Evolutionary conservation across 768 basidiomycete species (phyloP), one percentile per base, ranked within the genome.

Genomic region (Xerocomellus dryophilus): DNA sequence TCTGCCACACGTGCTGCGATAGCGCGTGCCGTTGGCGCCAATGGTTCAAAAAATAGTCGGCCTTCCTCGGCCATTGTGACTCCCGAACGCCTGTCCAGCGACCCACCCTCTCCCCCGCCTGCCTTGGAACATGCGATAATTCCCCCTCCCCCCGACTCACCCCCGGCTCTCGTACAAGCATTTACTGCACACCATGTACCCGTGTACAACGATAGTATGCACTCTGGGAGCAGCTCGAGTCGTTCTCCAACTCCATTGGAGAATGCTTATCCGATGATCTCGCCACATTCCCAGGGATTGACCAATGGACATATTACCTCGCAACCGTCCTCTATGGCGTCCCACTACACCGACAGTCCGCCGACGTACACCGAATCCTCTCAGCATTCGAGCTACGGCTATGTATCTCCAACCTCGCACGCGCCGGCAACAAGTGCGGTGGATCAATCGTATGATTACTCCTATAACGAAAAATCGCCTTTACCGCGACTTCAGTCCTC

Each of bases 1-100:
- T 70, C 76, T 11, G 74, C 76, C 23, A 80, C 83, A 2, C 78
- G 86, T 38, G 79, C 81, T n/a, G 79, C 81, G 11, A 78, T 80
- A 47, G 75, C 77, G 32, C 78, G 80, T 48, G 73, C 73, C 29
- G 66, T 71, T 50, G 69, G 66, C 27, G 65, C 55, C 7, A 52
- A 47, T 34, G 61, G 65, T 8, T 21, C 60, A 52, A 69, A 65
- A 63, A 52, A 43, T 14, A 50, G 54, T 58, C 70, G 70, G 3
- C 46, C 70, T 7, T 52, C 69, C 2, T 65, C 65, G 42, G 56
- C 62, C 0, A 55, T 66, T 20, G 49, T 63, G 0, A 55, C 66
- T 5, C 63, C 64, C 25, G 70, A 72, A 36, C 69, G 68, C 21
- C 35, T 60, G 2, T 61, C 66, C 12, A 60, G 59, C 40, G 58